A percentile compares a stretch with the other conserved stretches of the same genome.
These are phyloP conservation scores for Metschnikowia vanudenii DNA, from an alignment of 805 yeast species.

Conservation along the genomic window DNA sequence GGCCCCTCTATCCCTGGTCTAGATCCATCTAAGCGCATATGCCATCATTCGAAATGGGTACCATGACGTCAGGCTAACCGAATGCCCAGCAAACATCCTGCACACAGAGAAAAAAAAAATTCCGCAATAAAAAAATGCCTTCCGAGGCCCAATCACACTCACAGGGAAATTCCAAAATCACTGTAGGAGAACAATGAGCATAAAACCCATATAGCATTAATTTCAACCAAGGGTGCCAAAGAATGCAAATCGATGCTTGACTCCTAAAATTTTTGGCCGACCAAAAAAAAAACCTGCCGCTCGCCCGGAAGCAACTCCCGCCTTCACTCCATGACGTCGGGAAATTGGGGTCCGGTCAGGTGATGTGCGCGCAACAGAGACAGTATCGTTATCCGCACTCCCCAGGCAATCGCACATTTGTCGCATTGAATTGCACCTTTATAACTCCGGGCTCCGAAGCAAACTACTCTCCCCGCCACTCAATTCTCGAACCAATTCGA, in stretches of 20 bases:
- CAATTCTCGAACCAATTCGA: neutral
- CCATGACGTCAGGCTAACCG: neutral
- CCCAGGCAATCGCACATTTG: neutral
- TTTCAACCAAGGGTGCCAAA: neutral
- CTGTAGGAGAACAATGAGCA: no score
- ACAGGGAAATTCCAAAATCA: no score
- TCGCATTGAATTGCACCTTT: neutral
- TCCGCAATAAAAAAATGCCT: neutral
- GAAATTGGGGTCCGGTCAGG: slow-evolving; percentile 18
- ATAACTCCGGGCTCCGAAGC: slow-evolving; percentile 12
- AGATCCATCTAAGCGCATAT: neutral
- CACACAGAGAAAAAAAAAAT: no score
- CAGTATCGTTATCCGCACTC: no score
- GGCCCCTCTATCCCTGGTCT: no score
- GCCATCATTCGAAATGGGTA: neutral
- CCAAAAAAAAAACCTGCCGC: no score
- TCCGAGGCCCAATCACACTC: no score
- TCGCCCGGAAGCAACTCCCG: neutral
- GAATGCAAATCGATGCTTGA: no score
- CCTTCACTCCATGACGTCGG: slow-evolving; percentile 4
- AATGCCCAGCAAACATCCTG: no score
- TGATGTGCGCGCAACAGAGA: slow-evolving; percentile 10
- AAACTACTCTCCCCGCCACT: neutral
- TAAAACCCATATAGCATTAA: neutral
- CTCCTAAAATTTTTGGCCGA: no score